Evolutionary conservation across 73 alveolate genomes (phyloP).

Genomic region (Paramecium pentaurelia): DNA sequence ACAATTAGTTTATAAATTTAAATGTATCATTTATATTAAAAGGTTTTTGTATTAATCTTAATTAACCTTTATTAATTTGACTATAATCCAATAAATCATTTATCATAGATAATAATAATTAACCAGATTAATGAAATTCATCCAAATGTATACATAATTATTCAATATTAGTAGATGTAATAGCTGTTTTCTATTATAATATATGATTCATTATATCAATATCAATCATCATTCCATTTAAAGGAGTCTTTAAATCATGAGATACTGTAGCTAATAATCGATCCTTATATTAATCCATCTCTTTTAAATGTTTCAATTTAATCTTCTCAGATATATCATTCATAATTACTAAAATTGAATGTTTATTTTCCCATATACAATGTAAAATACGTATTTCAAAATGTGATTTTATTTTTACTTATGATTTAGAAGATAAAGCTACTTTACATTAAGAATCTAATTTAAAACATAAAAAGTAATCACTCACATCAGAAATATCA

Average conservation of each 20-base stretch:
- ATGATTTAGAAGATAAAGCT: not conserved
- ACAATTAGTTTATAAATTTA: not conserved
- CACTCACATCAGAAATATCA: not conserved
- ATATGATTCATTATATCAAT: not conserved
- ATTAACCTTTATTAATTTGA: not conserved
- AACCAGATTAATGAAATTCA: slow-evolving; percentile 44
- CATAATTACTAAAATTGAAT: slow-evolving; percentile 29
- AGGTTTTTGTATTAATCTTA: not conserved
- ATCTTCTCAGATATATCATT: slow-evolving; percentile 59
- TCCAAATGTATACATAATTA: not conserved
- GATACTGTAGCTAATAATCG: slow-evolving; percentile 52
- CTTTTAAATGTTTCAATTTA: slow-evolving; percentile 53
- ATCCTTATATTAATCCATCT: slow-evolving; percentile 49
- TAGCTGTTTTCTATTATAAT: not conserved
- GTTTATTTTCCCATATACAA: slow-evolving; percentile 30
- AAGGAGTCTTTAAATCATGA: slow-evolving; percentile 59
- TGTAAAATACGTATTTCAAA: slow-evolving; percentile 14
- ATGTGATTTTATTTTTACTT: not conserved
- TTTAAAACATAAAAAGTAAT: not conserved
- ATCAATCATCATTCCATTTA: slow-evolving; percentile 55
- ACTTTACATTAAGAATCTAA: not conserved
- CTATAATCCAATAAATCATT: slow-evolving; percentile 59
- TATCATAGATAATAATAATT: slow-evolving; percentile 46
- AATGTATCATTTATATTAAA: not conserved
- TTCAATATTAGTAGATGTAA: not conserved